Evolutionary conservation across 192 early-diverging fungal genomes (phyloP).

Genomic region (Spizellomyces punctatus): DNA sequence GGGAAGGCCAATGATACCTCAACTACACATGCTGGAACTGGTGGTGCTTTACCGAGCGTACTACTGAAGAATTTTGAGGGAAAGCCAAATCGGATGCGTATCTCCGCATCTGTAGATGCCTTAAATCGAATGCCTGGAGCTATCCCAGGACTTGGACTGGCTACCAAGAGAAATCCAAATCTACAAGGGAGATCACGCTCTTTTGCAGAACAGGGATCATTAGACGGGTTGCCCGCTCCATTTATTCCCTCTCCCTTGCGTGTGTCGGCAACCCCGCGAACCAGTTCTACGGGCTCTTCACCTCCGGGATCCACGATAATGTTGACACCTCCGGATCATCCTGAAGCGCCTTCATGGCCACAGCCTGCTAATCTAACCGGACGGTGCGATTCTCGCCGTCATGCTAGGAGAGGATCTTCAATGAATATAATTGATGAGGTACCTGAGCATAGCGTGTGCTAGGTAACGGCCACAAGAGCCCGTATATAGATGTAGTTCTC

Average conservation of each 20-base stretch:
- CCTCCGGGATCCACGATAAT: too few species aligned
- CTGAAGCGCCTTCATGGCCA: too few species aligned
- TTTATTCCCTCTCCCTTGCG: not conserved
- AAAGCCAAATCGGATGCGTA: not conserved
- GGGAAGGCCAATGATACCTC: too few species aligned
- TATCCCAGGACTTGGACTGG: not conserved
- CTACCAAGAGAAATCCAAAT: not conserved
- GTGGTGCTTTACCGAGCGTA: too few species aligned
- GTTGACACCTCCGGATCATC: too few species aligned
- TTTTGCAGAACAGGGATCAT: not conserved
- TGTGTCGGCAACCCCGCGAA: not conserved
- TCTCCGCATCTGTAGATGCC: slow-evolving; percentile 24
- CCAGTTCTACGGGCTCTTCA: not conserved
- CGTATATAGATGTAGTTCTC: too few species aligned
- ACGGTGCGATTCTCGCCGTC: not conserved
- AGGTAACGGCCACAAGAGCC: too few species aligned
- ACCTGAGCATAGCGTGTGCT: not conserved
- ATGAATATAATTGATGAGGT: slow-evolving; percentile 28
- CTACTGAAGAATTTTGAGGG: too few species aligned
- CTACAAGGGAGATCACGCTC: slow-evolving; percentile 5
- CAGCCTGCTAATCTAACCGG: not conserved
- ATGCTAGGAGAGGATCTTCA: slow-evolving; percentile 6
- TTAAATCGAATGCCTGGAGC: slow-evolving; percentile 4
- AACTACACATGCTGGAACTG: too few species aligned
- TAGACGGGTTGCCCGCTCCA: not conserved